Evolutionary conservation across 1,284 basidiomycete species (phyloP).

Genomic region (Ganoderma leucocontextum): DNA sequence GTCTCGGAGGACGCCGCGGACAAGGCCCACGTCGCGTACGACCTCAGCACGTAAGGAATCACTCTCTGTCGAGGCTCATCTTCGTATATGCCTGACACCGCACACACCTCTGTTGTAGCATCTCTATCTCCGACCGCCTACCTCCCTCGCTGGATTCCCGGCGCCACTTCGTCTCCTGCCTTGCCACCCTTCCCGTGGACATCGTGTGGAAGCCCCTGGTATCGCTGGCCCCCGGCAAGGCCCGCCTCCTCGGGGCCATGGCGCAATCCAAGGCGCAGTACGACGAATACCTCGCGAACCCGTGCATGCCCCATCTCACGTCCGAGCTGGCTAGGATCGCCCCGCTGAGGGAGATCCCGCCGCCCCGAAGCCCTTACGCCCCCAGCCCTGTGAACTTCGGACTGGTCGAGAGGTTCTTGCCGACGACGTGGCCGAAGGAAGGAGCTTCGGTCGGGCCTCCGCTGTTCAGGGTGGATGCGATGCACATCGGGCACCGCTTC

Average conservation of each 20-base stretch:
- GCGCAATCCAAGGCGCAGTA: not conserved
- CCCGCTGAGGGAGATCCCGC: not conserved
- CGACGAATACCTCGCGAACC: not conserved
- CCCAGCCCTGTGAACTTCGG: not conserved
- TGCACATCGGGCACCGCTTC: not conserved
- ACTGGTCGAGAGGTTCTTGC: not conserved
- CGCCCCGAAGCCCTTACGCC: not conserved
- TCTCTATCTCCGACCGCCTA: not conserved
- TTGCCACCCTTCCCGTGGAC: not conserved
- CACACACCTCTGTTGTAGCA: not conserved
- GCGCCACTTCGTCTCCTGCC: not conserved
- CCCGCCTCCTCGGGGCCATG: not conserved
- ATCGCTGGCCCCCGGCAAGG: not conserved
- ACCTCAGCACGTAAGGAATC: not conserved
- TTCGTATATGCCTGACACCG: not conserved
- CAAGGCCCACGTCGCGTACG: not conserved
- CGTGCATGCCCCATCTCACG: not conserved
- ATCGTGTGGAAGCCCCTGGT: not conserved
- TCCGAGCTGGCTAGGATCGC: not conserved
- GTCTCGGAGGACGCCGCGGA: not conserved
- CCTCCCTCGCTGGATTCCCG: not conserved
- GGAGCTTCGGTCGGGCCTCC: not conserved
- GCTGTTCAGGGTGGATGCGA: not conserved
- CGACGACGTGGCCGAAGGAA: not conserved
- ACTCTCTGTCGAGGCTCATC: not conserved